A percentile compares a stretch with the other conserved stretches of the same genome.
phyloP scores from a whole-genome alignment of 2,329 filamentous ascomycete species.

The Hypocrella siamensis region DNA sequence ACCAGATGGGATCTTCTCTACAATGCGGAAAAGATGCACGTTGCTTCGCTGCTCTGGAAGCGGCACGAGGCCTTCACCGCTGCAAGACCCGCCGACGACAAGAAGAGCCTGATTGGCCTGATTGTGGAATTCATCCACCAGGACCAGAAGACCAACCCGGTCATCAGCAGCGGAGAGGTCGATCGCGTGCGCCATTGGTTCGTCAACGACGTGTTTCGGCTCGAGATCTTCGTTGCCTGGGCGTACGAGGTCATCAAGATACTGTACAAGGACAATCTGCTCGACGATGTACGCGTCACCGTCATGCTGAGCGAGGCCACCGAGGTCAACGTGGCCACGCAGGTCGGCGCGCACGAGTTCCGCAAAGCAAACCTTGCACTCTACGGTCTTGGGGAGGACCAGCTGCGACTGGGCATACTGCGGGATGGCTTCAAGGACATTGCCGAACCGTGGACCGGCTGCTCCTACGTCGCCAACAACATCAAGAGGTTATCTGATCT shows the following conservation, averaged over 20 bases:
- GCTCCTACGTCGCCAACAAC: conserved; percentile 44
- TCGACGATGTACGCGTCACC: conserved; percentile 38
- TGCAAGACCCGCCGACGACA: conserved; percentile 40
- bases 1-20: conserved; percentile 72
- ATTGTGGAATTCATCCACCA: conserved; percentile 65
- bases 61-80: conserved; percentile 56
- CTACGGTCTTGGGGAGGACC: conserved; percentile 59
- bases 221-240: conserved; percentile 67
- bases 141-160: conserved; percentile 54
- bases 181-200: conserved; percentile 82
- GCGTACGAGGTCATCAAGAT: conserved; percentile 62
- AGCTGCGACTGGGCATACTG: conserved; percentile 49
- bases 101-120: conserved; percentile 56
- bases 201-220: conserved; percentile 53
- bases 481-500: conserved; percentile 43
- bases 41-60: conserved; percentile 66
- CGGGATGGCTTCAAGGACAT: conserved; percentile 50
- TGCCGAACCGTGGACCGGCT: conserved; percentile 76
- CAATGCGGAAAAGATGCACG: conserved; percentile 79
- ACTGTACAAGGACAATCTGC: conserved; percentile 44
- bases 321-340: conserved; percentile 42
- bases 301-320: conserved; percentile 52
- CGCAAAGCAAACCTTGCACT: conserved; percentile 50
- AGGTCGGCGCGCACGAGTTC: conserved; percentile 49
- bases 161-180: conserved; percentile 50